Base-by-base conservation (phyloP, 2,329 filamentous ascomycete species). In the Aspergillus tanneri region DNA sequence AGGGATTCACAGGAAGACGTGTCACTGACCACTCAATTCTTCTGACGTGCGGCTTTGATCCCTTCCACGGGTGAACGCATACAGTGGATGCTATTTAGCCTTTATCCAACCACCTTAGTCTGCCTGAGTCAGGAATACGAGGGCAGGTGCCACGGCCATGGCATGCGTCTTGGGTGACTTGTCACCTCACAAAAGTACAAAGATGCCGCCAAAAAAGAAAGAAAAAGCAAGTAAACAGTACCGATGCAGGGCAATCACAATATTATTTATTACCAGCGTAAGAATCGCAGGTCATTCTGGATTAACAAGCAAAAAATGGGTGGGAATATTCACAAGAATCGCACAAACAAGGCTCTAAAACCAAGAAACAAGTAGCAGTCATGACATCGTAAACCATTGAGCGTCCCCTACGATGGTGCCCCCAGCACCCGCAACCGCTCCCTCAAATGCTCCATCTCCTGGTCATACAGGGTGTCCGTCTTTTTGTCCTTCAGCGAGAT, bases 401-500 rank as follows among this genome's bases (percentile, higher is more conserved):
- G 16, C 18, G 22, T 30, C 30, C 14, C 23, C 25, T 40, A 42
- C 8, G 40, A 46, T 4, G 53, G 56, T 24, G 55, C 41, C 43
- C 59, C 61, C 49, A 67, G 45, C 7, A 49, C 49, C 28, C 61
- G 60, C 34, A 68, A 36, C 11, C 65, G 59, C 38, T 68, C 63
- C 46, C 57, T 59, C 8, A 68, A 43, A 25, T 56, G 38, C 16
- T 65, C 63, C 55, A 66, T 58, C 38, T 68, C 63, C 27, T 52
- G 55, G 14, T 64, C 63, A 39, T 50, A 30, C 21, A 58, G 52
- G 37, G 49, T 52, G 14, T 45, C 57, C 25, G 27, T 24, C 24
- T 51, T 54, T 36, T 59, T 64, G 23, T 58, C 58, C 21, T 67
- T 70, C 12, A 72, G 46, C 18, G 65, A 61, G 14, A 72, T 53